Evolutionary conservation across 2,329 filamentous ascomycete species (phyloP).

Genomic region (Cladosporium cucumerinum): DNA sequence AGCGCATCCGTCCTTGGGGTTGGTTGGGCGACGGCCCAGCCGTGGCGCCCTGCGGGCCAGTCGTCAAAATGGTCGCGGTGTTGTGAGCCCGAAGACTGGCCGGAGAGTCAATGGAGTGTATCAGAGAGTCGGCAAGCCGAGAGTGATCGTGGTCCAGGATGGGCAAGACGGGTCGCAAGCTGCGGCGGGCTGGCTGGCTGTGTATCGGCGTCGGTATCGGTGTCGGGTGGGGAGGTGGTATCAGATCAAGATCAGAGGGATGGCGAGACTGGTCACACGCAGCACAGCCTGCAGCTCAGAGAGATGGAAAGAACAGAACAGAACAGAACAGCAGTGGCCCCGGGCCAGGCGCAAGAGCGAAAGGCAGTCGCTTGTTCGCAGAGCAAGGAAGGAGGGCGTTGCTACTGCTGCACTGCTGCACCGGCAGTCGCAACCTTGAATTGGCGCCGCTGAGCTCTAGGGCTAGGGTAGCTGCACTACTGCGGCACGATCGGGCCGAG

Average conservation of each 20-base stretch:
- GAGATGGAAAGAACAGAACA: background rate
- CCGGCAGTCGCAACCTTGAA: background rate
- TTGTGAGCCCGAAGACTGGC: constrained; percentile 17
- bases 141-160: constrained; percentile 8
- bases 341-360: constrained; percentile 1
- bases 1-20: constrained; percentile 56
- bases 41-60: constrained; percentile 15
- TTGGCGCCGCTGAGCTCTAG: background rate
- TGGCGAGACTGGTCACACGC: background rate
- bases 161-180: constrained; percentile 2
- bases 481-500: constrained; percentile 1
- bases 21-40: constrained; percentile 32
- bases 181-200: background rate
- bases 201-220: background rate
- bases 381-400: background rate
- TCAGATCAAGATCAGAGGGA: background rate
- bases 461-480: background rate
- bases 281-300: background rate
- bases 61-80: constrained; percentile 13
- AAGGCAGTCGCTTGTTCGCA: background rate
- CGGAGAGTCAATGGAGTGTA: constrained; percentile 19
- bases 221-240: background rate
- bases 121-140: constrained; percentile 24
- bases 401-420: no score
- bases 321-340: background rate